Base-by-base conservation (phyloP, 2,329 filamentous ascomycete species). In the Microdochium trichocladiopsis region DNA sequence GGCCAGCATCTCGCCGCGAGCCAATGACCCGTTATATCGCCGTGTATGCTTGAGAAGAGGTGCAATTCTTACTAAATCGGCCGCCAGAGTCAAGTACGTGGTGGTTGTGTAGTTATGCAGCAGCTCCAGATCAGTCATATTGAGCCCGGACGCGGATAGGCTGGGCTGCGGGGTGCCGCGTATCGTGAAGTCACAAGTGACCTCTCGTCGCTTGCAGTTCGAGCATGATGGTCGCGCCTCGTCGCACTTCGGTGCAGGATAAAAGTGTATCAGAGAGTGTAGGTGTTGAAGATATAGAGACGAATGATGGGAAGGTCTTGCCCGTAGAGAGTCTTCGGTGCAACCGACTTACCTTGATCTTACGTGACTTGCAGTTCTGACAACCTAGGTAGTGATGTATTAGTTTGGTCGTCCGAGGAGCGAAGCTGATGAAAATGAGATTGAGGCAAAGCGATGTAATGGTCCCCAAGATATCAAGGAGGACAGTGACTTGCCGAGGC, bases 41-140 rank as follows among this genome's bases (percentile, higher is more conserved):
- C 14, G 33, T 37, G 6, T 37, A 9, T 37, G 6, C 33, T 16
- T 16, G 14, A 37, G 33, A 16, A 37, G 33, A 37, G 14, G 33
- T 16, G 33, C 14, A 9, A 16, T 37, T 33, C n/a, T n/a, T n/a
- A 37, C 51, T 2, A 65, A 60, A 48, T 62, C 60, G 2, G 59
- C 61, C 8, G 66, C 64, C 16, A 73, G 57, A 4, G 70, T 71
- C 47, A 63, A 60, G n/a, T 61, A 66, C 2, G 71, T 74, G 4
- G 66, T 66, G 1, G 65, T 67, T 28, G 62, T 61, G 53, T 66
- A 74, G 53, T 74, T 68, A 53, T 74, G 70, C 1, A 74, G 59
- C 11, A 74, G 60, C 52, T 73, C 71, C n/a, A 73, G 57, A 49
- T 72, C 69, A 3, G 60, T 52, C 10, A 71, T 52, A 31, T 66